phyloP scores from a whole-genome alignment of 129 eudicot species.

The Rutidosis leptorrhynchoides region DNA sequence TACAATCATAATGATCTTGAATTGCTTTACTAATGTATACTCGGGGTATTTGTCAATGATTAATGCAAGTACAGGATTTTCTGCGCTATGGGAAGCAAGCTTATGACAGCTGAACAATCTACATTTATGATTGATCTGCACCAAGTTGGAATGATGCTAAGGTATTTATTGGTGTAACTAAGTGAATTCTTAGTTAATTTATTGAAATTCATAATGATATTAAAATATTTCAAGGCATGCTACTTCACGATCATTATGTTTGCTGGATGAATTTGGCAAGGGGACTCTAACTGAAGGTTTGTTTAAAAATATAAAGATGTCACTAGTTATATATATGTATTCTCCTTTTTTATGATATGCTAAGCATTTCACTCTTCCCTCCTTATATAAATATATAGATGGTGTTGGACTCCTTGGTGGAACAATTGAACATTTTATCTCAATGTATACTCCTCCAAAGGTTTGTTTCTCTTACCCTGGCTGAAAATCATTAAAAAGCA shows the following conservation, averaged over 20 bases:
- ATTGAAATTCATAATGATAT: slow-evolving; percentile 14
- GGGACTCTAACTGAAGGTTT: not conserved
- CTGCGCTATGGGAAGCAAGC: slow-evolving; percentile 86
- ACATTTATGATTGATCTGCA: slow-evolving; percentile 89
- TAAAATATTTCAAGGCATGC: slow-evolving; percentile 60
- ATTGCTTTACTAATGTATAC: slow-evolving; percentile 15
- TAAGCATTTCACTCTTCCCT: slow-evolving; percentile 4
- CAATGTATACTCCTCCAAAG: slow-evolving; percentile 78
- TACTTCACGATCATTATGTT: slow-evolving; percentile 60
- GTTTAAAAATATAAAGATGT: slow-evolving; percentile 5
- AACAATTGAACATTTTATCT: slow-evolving; percentile 65
- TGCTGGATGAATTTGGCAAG: slow-evolving; percentile 17
- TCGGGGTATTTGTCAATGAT: not conserved
- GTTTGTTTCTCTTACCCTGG: slow-evolving; percentile 34
- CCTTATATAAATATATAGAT: no score
- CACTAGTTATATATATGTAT: no score
- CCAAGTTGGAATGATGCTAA: slow-evolving; percentile 89
- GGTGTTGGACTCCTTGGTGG: slow-evolving; percentile 99
- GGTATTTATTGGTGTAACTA: slow-evolving; percentile 34
- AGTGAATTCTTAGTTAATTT: not conserved
- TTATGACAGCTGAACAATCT: slow-evolving; percentile 84
- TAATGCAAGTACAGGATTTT: slow-evolving; percentile 42
- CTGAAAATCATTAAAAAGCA: not conserved
- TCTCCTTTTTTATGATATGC: slow-evolving; percentile 12
- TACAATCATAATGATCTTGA: slow-evolving; percentile 15